Evolutionary conservation across 805 yeast species (phyloP).

Genomic region (Lachancea meyersii): DNA sequence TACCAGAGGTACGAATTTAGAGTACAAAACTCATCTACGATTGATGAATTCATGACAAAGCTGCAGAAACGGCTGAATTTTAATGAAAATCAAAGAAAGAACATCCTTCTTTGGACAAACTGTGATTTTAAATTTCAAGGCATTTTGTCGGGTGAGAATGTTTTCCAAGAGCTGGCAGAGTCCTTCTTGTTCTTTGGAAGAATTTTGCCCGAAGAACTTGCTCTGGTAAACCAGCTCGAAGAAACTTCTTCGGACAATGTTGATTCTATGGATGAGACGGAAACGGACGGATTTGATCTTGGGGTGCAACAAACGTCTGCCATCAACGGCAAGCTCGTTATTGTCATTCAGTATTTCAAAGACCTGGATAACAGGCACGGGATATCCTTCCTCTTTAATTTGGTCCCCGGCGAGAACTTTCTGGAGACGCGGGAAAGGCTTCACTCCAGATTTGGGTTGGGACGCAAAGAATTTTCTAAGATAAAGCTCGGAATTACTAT

Average conservation of each 20-base stretch:
- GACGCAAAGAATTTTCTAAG: slow-evolving; percentile 73
- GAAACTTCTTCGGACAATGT: slow-evolving; percentile 18
- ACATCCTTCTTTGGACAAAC: slow-evolving; percentile 53
- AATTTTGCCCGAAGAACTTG: slow-evolving; percentile 38
- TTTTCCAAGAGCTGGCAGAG: slow-evolving; percentile 37
- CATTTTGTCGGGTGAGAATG: slow-evolving; percentile 32
- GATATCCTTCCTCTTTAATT: slow-evolving; percentile 74
- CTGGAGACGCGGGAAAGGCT: slow-evolving; percentile 59
- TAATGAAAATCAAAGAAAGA: slow-evolving; percentile 40
- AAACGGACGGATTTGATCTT: slow-evolving; percentile 23
- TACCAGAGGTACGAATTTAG: slow-evolving; percentile 63
- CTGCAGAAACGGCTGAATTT: slow-evolving; percentile 51
- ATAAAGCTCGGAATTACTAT: slow-evolving; percentile 45
- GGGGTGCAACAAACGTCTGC: slow-evolving; percentile 12
- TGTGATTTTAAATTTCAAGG: slow-evolving; percentile 34
- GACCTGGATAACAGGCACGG: slow-evolving; percentile 66
- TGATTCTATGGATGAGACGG: slow-evolving; percentile 12
- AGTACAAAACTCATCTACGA: slow-evolving; percentile 56
- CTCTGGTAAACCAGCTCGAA: slow-evolving; percentile 22
- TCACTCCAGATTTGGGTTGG: slow-evolving; percentile 64
- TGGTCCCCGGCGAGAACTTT: slow-evolving; percentile 61
- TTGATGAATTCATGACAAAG: slow-evolving; percentile 48
- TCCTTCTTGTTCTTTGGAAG: slow-evolving; percentile 41
- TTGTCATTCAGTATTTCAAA: slow-evolving; percentile 73
- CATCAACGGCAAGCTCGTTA: slow-evolving; percentile 41